phyloP scores from a whole-genome alignment of 306 rosid genomes.

The Senna tora region DNA sequence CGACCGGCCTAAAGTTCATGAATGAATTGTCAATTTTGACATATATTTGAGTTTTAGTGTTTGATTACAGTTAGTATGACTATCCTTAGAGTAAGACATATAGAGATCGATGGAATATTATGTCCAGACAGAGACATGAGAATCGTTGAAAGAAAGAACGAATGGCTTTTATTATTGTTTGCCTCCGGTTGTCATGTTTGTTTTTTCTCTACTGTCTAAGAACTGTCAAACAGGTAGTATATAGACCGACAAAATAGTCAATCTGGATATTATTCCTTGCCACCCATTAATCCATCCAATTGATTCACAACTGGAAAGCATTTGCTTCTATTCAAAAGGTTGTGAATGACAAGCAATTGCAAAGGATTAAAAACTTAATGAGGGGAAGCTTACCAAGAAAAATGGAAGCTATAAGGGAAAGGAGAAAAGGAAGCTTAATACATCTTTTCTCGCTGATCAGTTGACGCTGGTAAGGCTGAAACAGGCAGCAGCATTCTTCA shows the following conservation, averaged over 20 bases:
- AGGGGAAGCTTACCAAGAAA: constrained; percentile 31
- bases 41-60: constrained; percentile 18
- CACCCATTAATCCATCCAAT: constrained; percentile 31
- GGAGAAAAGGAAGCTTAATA: constrained; percentile 31
- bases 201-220: constrained; percentile 22
- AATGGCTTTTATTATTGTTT: too few species aligned
- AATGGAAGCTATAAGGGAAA: constrained; percentile 27
- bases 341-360: constrained; percentile 6
- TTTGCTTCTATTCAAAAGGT: constrained; percentile 36
- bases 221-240: constrained; percentile 10
- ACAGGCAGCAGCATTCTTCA: constrained; percentile 79
- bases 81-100: not conserved
- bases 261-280: constrained; percentile 38
- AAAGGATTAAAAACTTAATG: constrained; percentile 21
- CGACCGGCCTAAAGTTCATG: not conserved
- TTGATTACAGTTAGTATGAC: not conserved
- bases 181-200: not conserved
- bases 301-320: constrained; percentile 28
- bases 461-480: constrained; percentile 77
- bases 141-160: constrained; percentile 3
- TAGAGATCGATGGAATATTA: not conserved
- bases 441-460: constrained; percentile 45
- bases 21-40: constrained; percentile 7
- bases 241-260: constrained; percentile 24
- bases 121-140: not conserved